phyloP scores from a whole-genome alignment of 345 rosid species.

The Toxicodendron radicans region DNA sequence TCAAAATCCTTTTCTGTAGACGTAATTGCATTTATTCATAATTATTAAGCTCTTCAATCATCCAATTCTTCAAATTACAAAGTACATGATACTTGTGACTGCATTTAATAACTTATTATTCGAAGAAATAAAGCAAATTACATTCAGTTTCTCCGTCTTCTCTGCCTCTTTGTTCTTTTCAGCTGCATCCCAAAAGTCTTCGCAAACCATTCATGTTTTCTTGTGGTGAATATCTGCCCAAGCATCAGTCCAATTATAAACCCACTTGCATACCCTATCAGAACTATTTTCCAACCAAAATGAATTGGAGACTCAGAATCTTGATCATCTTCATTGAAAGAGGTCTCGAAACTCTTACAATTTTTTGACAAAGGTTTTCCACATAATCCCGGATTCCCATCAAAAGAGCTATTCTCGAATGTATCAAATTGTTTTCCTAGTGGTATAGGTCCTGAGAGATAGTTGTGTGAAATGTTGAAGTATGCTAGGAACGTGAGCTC shows the following conservation, averaged over 20 bases:
- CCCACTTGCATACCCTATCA: constrained; percentile 23
- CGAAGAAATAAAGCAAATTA: neutral
- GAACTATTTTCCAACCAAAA: constrained; percentile 16
- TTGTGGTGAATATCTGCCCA: neutral
- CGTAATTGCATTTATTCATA: no score
- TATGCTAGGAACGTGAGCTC: neutral
- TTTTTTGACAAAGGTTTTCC: neutral
- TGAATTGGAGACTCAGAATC: neutral
- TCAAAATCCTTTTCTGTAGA: no score
- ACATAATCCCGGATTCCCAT: neutral
- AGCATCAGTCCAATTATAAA: constrained; percentile 13
- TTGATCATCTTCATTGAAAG: neutral
- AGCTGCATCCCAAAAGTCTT: constrained; percentile 2
- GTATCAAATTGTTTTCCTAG: neutral
- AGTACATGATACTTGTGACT: no score
- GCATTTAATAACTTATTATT: no score
- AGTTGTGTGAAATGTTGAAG: constrained; percentile 2
- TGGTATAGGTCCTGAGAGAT: neutral
- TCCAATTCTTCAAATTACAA: neutral
- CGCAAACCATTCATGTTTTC: constrained; percentile 16
- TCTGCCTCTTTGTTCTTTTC: neutral
- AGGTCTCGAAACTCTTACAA: neutral
- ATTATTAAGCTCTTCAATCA: neutral
- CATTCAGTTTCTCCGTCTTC: neutral
- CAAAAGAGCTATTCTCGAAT: neutral